Evolutionary conservation across 148 eudicot genomes (phyloP), one percentile per base, ranked within the genome.

Genomic region (Cornus florida): DNA sequence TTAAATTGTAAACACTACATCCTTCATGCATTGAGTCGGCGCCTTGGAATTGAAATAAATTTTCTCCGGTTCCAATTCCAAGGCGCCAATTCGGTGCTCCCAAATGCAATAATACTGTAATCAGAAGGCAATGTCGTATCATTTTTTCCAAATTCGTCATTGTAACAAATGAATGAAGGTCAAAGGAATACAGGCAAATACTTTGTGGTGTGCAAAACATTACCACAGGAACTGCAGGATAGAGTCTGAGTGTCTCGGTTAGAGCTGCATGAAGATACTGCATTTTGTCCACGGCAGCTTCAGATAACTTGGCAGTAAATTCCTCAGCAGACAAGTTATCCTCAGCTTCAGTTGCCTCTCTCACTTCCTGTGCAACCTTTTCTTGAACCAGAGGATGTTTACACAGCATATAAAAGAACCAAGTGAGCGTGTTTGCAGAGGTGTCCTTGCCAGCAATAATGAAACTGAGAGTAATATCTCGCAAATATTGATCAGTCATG

Each of bases 381-480:
- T 75, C 81, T 69, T 83, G 85, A 57, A 75, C 71, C 1, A 78
- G 8, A 31, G 85, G 78, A 43, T 83, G 79, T n/a, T 65, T 83
- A 23, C 85, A 83, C 23, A 78, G 31, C 85, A 78, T 74, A 76
- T 83, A 83, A 75, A 83, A 48, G 78, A 83, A 83, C 85, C 85
- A 83, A 38, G 85, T 69, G 59, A 78, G 85, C 12, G 82, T 83
- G 62, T 69, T 70, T 23, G 85, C 82, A 10, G 85, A 74, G 7
- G 85, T 83, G 69, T 78, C 85, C 82, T 83, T 83, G 3, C 85
- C 82, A 16, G 85, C 85, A 14, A 75, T 78, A 20, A 83, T 83
- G 79, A 83, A 83, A 67, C 69, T 83, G 5, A 83, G 76, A 41
- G 69, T 69, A 38, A 83, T 83, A 74, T 83, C 82, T 78, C 73